phyloP scores from a whole-genome alignment of 2,329 filamentous ascomycete species.

The Pseudocercospora fijiensis region DNA sequence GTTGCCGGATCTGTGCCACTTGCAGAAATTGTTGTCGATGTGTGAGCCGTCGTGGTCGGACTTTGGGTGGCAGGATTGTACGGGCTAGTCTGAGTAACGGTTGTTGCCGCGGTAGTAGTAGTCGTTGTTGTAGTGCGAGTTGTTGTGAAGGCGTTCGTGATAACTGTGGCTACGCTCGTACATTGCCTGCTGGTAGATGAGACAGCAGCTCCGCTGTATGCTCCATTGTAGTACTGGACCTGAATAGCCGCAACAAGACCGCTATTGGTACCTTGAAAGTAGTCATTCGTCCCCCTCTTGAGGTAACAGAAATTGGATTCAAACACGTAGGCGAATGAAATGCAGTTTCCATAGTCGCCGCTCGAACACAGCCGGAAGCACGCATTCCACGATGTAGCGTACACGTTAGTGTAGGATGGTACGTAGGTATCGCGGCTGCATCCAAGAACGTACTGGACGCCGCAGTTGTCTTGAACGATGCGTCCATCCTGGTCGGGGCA shows the following conservation, averaged over 20 bases:
- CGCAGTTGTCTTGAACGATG: slow-evolving; percentile 14
- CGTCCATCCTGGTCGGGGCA: slow-evolving; percentile 9
- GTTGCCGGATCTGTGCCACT: slow-evolving; percentile 17
- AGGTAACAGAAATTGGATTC: slow-evolving; percentile 3
- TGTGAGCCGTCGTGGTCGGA: slow-evolving; percentile 10
- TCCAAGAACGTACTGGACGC: slow-evolving; percentile 10
- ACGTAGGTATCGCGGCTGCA: background rate
- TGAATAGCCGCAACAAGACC: slow-evolving; percentile 1
- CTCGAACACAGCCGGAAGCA: slow-evolving; percentile 11
- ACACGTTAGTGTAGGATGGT: background rate
- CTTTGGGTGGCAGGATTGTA: slow-evolving; percentile 4
- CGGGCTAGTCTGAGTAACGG: slow-evolving; percentile 1
- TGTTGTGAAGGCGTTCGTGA: background rate
- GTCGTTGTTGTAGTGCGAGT: background rate
- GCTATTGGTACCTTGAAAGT: background rate
- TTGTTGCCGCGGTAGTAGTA: background rate
- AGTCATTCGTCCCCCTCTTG: slow-evolving; percentile 3
- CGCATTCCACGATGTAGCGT: background rate
- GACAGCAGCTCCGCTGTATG: background rate
- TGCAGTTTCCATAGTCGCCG: slow-evolving; percentile 6
- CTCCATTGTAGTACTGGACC: slow-evolving; percentile 8
- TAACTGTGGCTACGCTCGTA: background rate
- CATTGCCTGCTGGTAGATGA: background rate
- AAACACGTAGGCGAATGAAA: background rate
- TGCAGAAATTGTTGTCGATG: slow-evolving; percentile 17